Base-by-base conservation (phyloP, 768 basidiomycete species). In the Agrocybe chaxingu region DNA sequence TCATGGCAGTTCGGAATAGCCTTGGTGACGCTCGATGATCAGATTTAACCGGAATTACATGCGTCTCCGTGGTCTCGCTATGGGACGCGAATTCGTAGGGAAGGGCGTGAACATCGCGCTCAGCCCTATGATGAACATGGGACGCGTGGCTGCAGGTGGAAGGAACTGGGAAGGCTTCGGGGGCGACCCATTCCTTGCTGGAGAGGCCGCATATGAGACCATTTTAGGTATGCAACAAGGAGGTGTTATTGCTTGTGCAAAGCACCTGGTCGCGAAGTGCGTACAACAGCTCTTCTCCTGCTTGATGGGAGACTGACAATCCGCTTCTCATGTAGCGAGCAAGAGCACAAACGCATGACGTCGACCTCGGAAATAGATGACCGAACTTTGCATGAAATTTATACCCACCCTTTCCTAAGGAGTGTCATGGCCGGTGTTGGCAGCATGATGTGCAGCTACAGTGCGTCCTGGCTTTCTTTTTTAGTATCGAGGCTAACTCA, bases 101-200 rank as follows among this genome's bases (percentile, higher is more conserved):
- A 93, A 95, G 62, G 95, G 95, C 18, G 84, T 90, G 41, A 81
- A 97, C 58, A 70, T 95, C 44, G 86, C 84, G 7, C 76, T 95
- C 7, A 80, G 80, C 0, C 79, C 91, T 0, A 89, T 90, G 86
- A 93, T 91, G 83, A 93, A 94, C 63, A 80, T 95, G 73, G 89
- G 86, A 1, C 81, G 89, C 12, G 68, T 85, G 13, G 84, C 88
- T 2, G 74, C 80, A 55, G 91, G 87, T 5, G 94, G 94, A n/a
- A 75, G 94, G 29, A 92, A 94, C 66, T 96, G 92, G 90, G 94
- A 96, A 74, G 92, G 91, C n/a, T 94, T 93, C 51, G 92, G 93
- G 29, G 91, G 80, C 7, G 94, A 97, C 64, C 94, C 94, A 0
- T 96, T 82, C 70, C 71, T 96, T 11, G 60, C 80, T n/a, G 92